Conservation (phyloP, 179 eudicot genomes). For the Gypsophila paniculata region DNA sequence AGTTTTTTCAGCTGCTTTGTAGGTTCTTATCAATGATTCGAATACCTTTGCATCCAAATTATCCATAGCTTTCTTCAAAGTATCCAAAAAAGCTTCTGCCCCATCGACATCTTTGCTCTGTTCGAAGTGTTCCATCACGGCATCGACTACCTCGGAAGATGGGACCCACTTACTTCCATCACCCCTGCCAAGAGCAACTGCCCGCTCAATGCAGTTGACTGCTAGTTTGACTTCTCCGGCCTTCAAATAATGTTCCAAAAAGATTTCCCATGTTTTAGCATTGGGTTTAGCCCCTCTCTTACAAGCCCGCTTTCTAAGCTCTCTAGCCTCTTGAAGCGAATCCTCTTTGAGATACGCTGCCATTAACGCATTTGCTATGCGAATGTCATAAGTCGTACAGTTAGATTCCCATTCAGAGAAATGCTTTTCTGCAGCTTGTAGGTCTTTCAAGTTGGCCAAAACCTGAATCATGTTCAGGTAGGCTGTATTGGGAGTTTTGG, state of each 20-base stretch:
- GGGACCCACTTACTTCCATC: slow-evolving; percentile 77
- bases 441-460: slow-evolving; percentile 70
- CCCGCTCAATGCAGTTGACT: slow-evolving; percentile 53
- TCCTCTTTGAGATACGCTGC: slow-evolving; percentile 54
- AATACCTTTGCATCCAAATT: slow-evolving; percentile 41
- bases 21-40: slow-evolving; percentile 67
- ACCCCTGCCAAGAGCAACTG: slow-evolving; percentile 53
- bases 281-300: slow-evolving; percentile 65
- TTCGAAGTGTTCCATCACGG: slow-evolving; percentile 65
- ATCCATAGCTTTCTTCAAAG: slow-evolving; percentile 48
- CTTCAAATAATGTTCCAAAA: slow-evolving; percentile 55
- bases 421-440: slow-evolving; percentile 92
- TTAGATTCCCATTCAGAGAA: slow-evolving; percentile 72
- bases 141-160: slow-evolving; percentile 27
- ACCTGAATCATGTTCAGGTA: slow-evolving; percentile 80
- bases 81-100: slow-evolving; percentile 66
- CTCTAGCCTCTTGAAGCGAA: slow-evolving; percentile 52
- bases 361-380: slow-evolving; percentile 68
- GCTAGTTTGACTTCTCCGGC: slow-evolving; percentile 53
- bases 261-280: slow-evolving; percentile 88
- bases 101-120: slow-evolving; percentile 69
- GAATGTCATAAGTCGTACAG: slow-evolving; percentile 63
- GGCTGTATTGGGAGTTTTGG: slow-evolving; percentile 60
- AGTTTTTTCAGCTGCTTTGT: slow-evolving; percentile 64
- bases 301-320: slow-evolving; percentile 45